A percentile compares a stretch with the other conserved stretches of the same genome.
phyloP scores from a whole-genome alignment of 352 stramenopile species.

The Phytophthora chlamydospora region DNA sequence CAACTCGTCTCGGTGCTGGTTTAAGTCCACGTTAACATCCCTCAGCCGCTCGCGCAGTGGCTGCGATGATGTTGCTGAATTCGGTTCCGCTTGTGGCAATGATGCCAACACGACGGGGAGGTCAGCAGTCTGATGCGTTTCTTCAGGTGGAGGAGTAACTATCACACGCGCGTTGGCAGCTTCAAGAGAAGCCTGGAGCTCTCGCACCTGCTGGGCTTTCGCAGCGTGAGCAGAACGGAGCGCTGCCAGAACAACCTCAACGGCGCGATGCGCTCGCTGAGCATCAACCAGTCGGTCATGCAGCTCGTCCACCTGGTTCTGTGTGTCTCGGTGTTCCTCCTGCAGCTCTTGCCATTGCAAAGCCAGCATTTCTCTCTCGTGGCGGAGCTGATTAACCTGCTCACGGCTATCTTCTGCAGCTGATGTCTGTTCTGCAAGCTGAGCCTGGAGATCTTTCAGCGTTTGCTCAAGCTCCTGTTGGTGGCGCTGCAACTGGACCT shows the following conservation, averaged over 20 bases:
- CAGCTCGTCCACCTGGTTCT: conserved; percentile 60
- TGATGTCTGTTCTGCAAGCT: conserved; percentile 35
- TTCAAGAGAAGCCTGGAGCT: conserved; percentile 27
- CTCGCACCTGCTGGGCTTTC: conserved; percentile 36
- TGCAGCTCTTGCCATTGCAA: conserved; percentile 56
- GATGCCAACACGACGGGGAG: neutral
- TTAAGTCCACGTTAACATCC: conserved; percentile 21
- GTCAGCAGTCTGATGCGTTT: neutral
- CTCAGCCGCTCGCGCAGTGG: conserved; percentile 15
- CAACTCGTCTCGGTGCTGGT: conserved; percentile 37
- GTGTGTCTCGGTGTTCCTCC: conserved; percentile 53
- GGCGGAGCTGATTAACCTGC: conserved; percentile 40
- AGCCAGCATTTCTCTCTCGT: conserved; percentile 48
- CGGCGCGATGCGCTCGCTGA: conserved; percentile 38
- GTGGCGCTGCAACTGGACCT: conserved; percentile 29
- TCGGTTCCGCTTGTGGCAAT: neutral
- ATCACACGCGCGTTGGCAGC: conserved; percentile 10
- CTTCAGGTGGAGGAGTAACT: neutral
- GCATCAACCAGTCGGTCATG: conserved; percentile 58
- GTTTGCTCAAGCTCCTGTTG: conserved; percentile 29
- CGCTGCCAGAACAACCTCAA: conserved; percentile 29
- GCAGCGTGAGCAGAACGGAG: conserved; percentile 29
- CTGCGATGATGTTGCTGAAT: neutral
- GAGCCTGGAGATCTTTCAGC: conserved; percentile 28
- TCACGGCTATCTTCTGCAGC: conserved; percentile 22